Conservation (phyloP, 208 protist species). For the Trypanosoma mega region DNA sequence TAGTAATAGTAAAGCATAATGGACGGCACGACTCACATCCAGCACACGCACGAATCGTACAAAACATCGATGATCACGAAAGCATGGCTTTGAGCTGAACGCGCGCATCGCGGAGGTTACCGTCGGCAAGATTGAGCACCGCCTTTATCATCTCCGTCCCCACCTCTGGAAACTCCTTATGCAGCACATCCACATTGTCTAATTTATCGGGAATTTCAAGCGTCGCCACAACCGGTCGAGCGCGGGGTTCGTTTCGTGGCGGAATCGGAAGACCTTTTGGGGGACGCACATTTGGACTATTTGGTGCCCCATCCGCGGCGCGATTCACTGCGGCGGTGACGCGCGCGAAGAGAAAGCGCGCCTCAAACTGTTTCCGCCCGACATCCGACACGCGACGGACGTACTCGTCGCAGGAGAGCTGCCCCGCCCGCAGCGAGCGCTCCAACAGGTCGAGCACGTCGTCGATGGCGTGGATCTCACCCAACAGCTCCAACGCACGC, state of each 20-base stretch:
- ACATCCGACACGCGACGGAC: slow-evolving; percentile 73
- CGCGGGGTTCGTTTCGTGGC: slow-evolving; percentile 19
- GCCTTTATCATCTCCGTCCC: slow-evolving; percentile 44
- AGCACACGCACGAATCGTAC: neutral
- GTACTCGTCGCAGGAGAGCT: slow-evolving; percentile 78
- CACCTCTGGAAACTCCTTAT: slow-evolving; percentile 51
- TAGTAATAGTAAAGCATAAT: too few species aligned
- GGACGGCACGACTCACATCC: neutral
- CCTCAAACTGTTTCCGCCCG: slow-evolving; percentile 73
- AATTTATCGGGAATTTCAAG: slow-evolving; percentile 10
- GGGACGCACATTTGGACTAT: too few species aligned
- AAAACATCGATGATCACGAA: slow-evolving; percentile 27
- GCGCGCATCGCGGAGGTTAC: slow-evolving; percentile 28
- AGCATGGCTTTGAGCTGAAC: slow-evolving; percentile 61
- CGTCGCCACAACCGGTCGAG: neutral
- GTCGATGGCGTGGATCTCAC: slow-evolving; percentile 70
- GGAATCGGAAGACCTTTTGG: neutral
- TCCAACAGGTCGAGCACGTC: slow-evolving; percentile 69
- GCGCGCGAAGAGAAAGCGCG: slow-evolving; percentile 58
- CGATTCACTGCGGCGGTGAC: slow-evolving; percentile 20
- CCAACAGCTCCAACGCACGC: slow-evolving; percentile 65
- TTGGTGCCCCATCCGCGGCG: neutral
- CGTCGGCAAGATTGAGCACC: slow-evolving; percentile 19
- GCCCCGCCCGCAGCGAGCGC: slow-evolving; percentile 49
- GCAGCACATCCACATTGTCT: slow-evolving; percentile 31